Base-by-base conservation (phyloP, 768 basidiomycete genomes). In the Cyathus striatus region DNA sequence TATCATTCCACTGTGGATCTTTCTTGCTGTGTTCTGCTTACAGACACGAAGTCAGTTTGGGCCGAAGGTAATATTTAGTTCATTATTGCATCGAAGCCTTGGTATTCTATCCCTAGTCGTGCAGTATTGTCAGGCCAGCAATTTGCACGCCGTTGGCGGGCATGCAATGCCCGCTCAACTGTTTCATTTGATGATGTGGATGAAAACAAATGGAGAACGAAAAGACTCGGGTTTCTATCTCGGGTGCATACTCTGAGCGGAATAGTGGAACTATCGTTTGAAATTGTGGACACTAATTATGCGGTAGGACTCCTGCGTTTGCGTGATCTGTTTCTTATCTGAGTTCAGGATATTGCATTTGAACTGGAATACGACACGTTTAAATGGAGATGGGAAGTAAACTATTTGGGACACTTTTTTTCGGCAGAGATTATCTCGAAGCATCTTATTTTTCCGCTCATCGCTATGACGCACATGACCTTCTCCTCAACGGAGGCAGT, bases 321-420 rank as follows among this genome's bases (percentile, higher is more conserved):
- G 42, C 41, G 45, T 17, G 23, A 49, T 46, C 42, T 26, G 17
- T 35, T n/a, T 39, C 53, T 51, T 43, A 30, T 35, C 17, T 46
- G 17, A 44, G 17, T 41, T 38, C 35, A 90, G 87, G 87, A 90
- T 57, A 53, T 85, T 20, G 75, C 83, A 3, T 71, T 87, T 44
- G 70, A 75, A 51, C 49, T 89, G 24, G 75, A 77, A 52, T 76
- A 69, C 46, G 72, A 73, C 18, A 57, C 63, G 6, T 83, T 86
- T 62, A 80, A 77, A 66, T 90, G 86, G 86, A 71, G 75, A 64
- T 90, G 88, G 88, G 85, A 90, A 60, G 74, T 81, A 13, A 76
- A 72, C 58, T 75, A 72, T 49, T 56, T 85, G 26, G 84, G 86
- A 6, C 67, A 79, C 57, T 81, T 70, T 58, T 52, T 61, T 23